phyloP scores from a whole-genome alignment of 352 stramenopile species.

The Stephanocyclus meneghinianus region DNA sequence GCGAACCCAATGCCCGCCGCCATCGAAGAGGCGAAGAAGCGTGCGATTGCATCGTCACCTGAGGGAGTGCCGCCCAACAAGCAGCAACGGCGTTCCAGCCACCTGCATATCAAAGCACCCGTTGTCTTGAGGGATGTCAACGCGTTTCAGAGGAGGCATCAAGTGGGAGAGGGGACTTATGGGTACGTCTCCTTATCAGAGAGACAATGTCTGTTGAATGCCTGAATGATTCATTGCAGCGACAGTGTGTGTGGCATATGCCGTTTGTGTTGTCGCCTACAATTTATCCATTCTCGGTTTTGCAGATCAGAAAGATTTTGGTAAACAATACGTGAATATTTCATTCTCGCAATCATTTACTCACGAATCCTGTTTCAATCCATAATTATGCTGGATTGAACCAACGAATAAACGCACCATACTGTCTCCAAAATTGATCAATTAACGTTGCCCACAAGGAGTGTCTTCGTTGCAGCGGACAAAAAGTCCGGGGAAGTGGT shows the following conservation, averaged over 20 bases:
- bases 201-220: constrained; percentile 14
- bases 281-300: not conserved
- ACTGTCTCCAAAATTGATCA: not conserved
- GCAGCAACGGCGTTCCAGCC: constrained; percentile 16
- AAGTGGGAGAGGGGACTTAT: constrained; percentile 80
- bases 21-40: constrained; percentile 13
- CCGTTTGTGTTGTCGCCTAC: constrained; percentile 17
- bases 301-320: not conserved
- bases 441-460: constrained; percentile 35
- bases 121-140: constrained; percentile 72
- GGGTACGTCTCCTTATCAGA: constrained; percentile 52
- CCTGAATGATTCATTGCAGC: constrained; percentile 1
- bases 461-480: constrained; percentile 75
- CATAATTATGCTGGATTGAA: not conserved
- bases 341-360: not conserved
- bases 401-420: constrained; percentile 1
- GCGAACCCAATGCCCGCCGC: not conserved
- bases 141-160: constrained; percentile 70
- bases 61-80: not conserved
- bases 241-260: not conserved
- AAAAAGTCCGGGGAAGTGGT: constrained; percentile 86
- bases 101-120: constrained; percentile 54
- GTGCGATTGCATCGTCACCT: not conserved
- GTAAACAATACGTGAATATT: constrained; percentile 20
- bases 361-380: constrained; percentile 6